phyloP scores from a whole-genome alignment of 2,329 filamentous ascomycete genomes.

The Arthrobotrys entomopaga region DNA sequence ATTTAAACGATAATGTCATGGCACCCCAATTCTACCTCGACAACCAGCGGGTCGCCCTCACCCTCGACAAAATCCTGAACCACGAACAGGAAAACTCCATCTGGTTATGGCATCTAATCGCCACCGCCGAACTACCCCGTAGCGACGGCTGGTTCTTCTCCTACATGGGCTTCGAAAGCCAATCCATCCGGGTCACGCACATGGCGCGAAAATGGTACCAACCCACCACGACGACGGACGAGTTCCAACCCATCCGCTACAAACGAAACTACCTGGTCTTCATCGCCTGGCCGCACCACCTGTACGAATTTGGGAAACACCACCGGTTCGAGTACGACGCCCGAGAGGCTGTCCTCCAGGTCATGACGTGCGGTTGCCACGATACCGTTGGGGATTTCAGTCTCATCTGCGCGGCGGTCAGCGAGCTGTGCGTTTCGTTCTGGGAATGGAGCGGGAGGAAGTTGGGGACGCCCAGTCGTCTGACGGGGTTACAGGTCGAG shows the following conservation, averaged over 20 bases:
- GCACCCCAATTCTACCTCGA: slow-evolving; percentile 14
- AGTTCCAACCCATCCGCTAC: background rate
- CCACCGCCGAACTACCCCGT: slow-evolving; percentile 2
- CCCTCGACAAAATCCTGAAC: background rate
- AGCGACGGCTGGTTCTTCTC: slow-evolving; percentile 4
- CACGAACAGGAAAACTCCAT: background rate
- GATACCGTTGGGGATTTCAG: slow-evolving; percentile 1
- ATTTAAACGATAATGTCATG: background rate
- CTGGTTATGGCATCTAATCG: background rate
- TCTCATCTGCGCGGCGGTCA: slow-evolving; percentile 8
- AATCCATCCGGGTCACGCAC: background rate
- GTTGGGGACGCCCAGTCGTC: background rate
- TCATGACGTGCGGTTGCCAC: background rate
- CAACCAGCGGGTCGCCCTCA: background rate
- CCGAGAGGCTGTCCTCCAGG: slow-evolving; percentile 2
- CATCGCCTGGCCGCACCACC: slow-evolving; percentile 1
- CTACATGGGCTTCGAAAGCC: background rate
- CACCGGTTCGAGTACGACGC: slow-evolving; percentile 30
- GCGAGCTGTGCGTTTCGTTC: slow-evolving; percentile 31
- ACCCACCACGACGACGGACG: background rate
- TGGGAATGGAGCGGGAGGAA: slow-evolving; percentile 26
- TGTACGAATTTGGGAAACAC: slow-evolving; percentile 21
- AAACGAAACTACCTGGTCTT: slow-evolving; percentile 1
- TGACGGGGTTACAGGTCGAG: slow-evolving; percentile 17
- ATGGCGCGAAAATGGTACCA: background rate